Evolutionary conservation across 176 grass and related monocot genomes (phyloP), one percentile per base, ranked within the genome.

Genomic region (Eleusine coracana): DNA sequence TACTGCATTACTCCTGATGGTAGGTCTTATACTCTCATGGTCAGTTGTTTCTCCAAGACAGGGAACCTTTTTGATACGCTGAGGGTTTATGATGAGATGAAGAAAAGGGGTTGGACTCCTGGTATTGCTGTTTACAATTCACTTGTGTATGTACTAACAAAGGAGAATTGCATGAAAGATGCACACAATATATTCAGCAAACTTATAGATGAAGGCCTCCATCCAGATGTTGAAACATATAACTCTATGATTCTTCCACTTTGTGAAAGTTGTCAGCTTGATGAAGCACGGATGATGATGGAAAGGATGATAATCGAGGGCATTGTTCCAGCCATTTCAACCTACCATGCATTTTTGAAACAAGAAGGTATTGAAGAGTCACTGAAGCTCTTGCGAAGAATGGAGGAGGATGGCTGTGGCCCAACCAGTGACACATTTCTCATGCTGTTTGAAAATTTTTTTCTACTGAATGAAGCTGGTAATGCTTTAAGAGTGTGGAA

Each of bases 1-100:
- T 93, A 78, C 82, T 98, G 96, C 82, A 91, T 98, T 50, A 88
- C 54, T 68, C 96, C 92, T 46, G 76, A 98, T 81, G 79, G 71
- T 51, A 90, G 68, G 76, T 93, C 92, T 63, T 98, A 95, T 80
- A 71, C 76, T 36, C 92, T 93, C 79, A 98, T 95, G 96, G 78
- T 98, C 63, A 67, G 88, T 90, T 98, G 96, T 85, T 98, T 95
- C 83, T 85, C 96, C 84, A 98, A 89, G 80, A 81, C 59, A 25
- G 91, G 92, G 29, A 98, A 93, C 83, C 88, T 98, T 71, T 98
- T 91, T 88, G 92, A 98, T 93, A 88, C 90, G 60, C 44, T 98
- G 49, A 95, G 92, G 70, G 69, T 93, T 79, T 98, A 95, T 28
- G 92, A 95, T 93, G 96, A 95, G 64, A 98, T 98, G 92, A 98